These are phyloP conservation scores for Sindora glabra DNA, from an alignment of 306 rosid genomes.

Conservation along the genomic window DNA sequence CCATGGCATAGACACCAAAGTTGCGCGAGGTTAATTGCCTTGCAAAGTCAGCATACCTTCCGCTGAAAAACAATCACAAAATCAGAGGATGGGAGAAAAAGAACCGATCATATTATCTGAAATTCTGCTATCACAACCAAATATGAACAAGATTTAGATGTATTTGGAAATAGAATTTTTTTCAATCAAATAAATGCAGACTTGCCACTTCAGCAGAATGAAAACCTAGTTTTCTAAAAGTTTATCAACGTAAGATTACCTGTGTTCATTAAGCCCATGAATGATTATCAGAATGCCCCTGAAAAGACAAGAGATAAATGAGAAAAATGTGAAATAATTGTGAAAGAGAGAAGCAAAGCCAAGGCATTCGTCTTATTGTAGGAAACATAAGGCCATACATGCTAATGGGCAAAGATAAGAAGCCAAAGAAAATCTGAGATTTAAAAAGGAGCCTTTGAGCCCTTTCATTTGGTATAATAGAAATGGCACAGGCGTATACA, in stretches of 20 bases:
- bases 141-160: not conserved
- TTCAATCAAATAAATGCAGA: not conserved
- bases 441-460: not conserved
- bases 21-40: slow-evolving; percentile 63
- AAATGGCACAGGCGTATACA: no score
- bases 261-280: slow-evolving; percentile 96
- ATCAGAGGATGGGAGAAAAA: not conserved
- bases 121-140: not conserved
- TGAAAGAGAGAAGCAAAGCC: not conserved
- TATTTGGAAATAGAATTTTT: not conserved
- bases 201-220: not conserved
- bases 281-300: slow-evolving; percentile 87
- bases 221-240: not conserved
- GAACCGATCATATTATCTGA: not conserved
- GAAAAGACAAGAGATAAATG: slow-evolving; percentile 22
- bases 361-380: not conserved
- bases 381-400: not conserved
- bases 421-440: not conserved
- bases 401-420: slow-evolving; percentile 2
- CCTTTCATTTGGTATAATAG: not conserved
- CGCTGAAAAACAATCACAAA: slow-evolving; percentile 51
- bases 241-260: slow-evolving; percentile 34
- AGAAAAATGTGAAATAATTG: slow-evolving; percentile 6
- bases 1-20: slow-evolving; percentile 97
- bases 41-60: slow-evolving; percentile 86